Evolutionary conservation across 179 eudicot genomes (phyloP).

Genomic region (Beta lomatogona): DNA sequence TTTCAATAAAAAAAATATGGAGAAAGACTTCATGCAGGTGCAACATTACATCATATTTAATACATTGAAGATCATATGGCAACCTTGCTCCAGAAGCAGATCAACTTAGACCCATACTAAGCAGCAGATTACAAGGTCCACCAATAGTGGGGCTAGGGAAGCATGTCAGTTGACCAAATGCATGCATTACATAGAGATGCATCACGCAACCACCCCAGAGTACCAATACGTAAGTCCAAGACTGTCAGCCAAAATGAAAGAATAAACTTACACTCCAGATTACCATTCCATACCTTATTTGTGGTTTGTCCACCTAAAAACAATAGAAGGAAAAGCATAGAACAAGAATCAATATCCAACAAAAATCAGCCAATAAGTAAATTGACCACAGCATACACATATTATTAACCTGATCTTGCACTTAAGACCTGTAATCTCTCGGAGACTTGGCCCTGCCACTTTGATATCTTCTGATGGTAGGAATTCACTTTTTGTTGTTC

Average conservation of each 20-base stretch:
- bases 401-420: conserved; percentile 56
- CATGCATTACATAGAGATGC: background rate
- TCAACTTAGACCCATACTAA: conserved; percentile 8
- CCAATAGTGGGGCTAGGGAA: background rate
- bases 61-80: background rate
- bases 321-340: conserved; percentile 18
- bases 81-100: background rate
- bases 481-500: conserved; percentile 93
- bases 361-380: background rate
- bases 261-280: conserved; percentile 33
- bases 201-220: background rate
- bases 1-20: background rate
- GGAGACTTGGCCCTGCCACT: conserved; percentile 85
- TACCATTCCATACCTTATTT: conserved; percentile 62
- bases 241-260: conserved; percentile 6
- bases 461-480: conserved; percentile 86
- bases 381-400: background rate
- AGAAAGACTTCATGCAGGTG: background rate
- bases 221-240: background rate
- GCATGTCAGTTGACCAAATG: background rate
- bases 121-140: conserved; percentile 1
- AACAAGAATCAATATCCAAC: conserved; percentile 11
- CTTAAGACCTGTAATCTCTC: conserved; percentile 73
- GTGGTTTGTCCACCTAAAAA: conserved; percentile 53
- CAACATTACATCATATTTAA: background rate